Percentiles rank a stretch among this genome's conserved stretches.
phyloP scores from a whole-genome alignment of 441 rosid species.

The Pelargonium myrrhifolium region DNA sequence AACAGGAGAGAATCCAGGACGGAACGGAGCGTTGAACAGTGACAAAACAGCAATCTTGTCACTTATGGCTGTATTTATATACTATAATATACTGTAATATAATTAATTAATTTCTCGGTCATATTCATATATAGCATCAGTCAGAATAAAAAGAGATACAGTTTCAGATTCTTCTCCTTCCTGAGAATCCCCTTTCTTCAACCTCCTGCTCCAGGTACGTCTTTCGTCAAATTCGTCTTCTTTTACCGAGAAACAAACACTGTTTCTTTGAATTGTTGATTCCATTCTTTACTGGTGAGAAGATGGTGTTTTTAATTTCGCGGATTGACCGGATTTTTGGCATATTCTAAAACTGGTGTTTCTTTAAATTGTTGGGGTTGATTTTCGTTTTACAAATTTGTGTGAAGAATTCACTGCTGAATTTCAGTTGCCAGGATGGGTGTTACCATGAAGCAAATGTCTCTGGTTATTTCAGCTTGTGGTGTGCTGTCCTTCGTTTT shows the following conservation, averaged over 20 bases:
- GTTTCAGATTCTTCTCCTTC: background rate
- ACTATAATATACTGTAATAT: too few species aligned
- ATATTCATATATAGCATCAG: background rate
- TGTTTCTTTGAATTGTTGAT: background rate
- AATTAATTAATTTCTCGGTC: background rate
- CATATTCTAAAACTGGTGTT: background rate
- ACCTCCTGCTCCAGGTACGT: background rate
- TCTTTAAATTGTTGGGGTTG: background rate
- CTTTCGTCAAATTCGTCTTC: background rate
- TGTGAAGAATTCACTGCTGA: background rate
- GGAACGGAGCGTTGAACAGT: background rate
- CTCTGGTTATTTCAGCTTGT: constrained; percentile 44
- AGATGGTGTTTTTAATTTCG: too few species aligned
- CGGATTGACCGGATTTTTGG: too few species aligned
- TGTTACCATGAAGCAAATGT: constrained; percentile 53
- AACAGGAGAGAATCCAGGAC: background rate
- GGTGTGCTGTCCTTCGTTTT: constrained; percentile 65
- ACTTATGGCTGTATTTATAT: background rate
- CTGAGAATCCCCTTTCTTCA: background rate
- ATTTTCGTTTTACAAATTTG: background rate
- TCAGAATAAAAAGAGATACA: background rate
- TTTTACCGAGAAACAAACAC: background rate
- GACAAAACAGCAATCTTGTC: background rate
- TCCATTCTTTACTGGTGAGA: too few species aligned
- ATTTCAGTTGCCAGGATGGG: constrained; percentile 39